Evolutionary conservation across 768 basidiomycete genomes (phyloP).

Genomic region (Dioszegia aurantiaca): DNA sequence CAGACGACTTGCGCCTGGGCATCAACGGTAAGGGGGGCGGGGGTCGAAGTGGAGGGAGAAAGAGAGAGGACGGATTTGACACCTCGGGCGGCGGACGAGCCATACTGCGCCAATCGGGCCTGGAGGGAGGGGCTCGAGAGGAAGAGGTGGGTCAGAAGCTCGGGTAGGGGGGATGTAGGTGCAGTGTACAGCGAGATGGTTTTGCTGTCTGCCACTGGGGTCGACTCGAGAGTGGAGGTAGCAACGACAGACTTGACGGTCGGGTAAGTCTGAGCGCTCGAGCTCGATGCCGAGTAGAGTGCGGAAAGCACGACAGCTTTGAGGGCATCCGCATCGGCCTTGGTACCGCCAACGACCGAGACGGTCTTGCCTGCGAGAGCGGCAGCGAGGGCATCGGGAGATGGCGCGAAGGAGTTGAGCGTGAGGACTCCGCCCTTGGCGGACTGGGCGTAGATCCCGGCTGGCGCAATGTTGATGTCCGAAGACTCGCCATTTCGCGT

Average conservation of each 20-base stretch:
- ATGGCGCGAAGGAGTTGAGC: slow-evolving; percentile 34
- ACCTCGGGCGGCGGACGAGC: slow-evolving; percentile 48
- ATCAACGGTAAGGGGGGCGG: slow-evolving; percentile 55
- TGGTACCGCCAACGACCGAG: slow-evolving; percentile 32
- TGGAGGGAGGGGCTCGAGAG: slow-evolving; percentile 55
- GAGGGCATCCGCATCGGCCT: slow-evolving; percentile 37
- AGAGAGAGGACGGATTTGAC: slow-evolving; percentile 53
- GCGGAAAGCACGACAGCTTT: slow-evolving; percentile 41
- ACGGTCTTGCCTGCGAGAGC: slow-evolving; percentile 37
- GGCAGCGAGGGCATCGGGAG: slow-evolving; percentile 31
- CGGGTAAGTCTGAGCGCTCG: slow-evolving; percentile 33
- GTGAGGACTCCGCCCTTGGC: slow-evolving; percentile 19
- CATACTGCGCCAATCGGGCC: slow-evolving; percentile 49
- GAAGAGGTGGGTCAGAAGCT: slow-evolving; percentile 54
- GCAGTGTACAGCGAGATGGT: slow-evolving; percentile 64
- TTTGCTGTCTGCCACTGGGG: slow-evolving; percentile 48
- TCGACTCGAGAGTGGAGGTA: slow-evolving; percentile 13
- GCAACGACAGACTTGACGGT: slow-evolving; percentile 37
- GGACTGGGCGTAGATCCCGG: slow-evolving; percentile 34
- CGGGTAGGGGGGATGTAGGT: slow-evolving; percentile 60
- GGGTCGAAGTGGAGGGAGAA: slow-evolving; percentile 40
- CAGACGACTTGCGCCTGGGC: slow-evolving; percentile 63
- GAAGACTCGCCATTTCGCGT: slow-evolving; percentile 30
- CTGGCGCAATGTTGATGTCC: slow-evolving; percentile 34
- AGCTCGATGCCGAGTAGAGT: slow-evolving; percentile 43